Evolutionary conservation across 1,139 yeast genomes (phyloP), one percentile per base, ranked within the genome.

Genomic region (Pichia sorboxylosa): DNA sequence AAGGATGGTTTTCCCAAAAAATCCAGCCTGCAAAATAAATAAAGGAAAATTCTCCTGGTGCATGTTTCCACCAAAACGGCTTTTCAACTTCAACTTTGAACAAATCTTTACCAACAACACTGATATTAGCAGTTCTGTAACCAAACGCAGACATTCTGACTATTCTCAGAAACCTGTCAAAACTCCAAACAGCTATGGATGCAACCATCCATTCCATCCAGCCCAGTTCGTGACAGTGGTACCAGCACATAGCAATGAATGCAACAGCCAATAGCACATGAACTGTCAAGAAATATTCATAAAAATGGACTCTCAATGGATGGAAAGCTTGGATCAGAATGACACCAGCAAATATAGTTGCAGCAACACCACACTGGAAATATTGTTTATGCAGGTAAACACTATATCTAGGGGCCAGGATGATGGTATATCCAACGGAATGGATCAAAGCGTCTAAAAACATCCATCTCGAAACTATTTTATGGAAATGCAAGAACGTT

Each of bases 401-500:
- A 5, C 29, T 33, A 9, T 33, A 30, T 6, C 33, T 38, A 6
- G 45, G 32, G 1, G 30, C 13, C 2, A 20, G 33, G 22, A 35
- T 27, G 15, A 38, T 27, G 1, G 46, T 40, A 28, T 37, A 52
- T 7, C 44, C 40, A 28, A 40, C 45, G 1, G 54, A 49, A 27
- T 51, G 55, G 15, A 49, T 40, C 9, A 43, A 10, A 2, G 54
- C 46, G 23, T 47, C 40, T 3, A 48, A 13, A 23, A 69, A 52
- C 37, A 66, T 52, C 11, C 64, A 48, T 34, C 81, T 53, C 2
- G 79, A 69, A 4, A 72, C 45, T 75, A 79, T 71, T 39, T 75
- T 58, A 48, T 76, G 84, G 42, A 64, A 66, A 10, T 70, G 60
- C 13, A 71, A 64, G 41, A 70, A 74, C 0, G 73, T 63, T 6